These are phyloP conservation scores for Ascochyta fabae DNA, from an alignment of 2,329 filamentous ascomycete species.

Conservation along the genomic window DNA sequence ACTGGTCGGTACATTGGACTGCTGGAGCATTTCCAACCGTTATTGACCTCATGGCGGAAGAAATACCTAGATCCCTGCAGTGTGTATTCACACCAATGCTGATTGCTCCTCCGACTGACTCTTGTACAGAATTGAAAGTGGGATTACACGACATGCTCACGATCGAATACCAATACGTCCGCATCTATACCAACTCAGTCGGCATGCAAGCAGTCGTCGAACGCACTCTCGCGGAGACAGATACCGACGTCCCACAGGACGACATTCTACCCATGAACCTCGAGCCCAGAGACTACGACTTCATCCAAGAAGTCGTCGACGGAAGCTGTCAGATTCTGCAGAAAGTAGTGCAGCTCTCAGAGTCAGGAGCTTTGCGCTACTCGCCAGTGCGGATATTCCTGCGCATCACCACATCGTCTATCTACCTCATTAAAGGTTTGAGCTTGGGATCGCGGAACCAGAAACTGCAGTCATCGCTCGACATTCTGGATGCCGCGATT, in stretches of 20 bases:
- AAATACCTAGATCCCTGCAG: conserved; percentile 49
- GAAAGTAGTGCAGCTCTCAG: conserved; percentile 57
- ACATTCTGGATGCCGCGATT: conserved; percentile 57
- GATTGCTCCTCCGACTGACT: background rate
- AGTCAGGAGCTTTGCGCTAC: conserved; percentile 56
- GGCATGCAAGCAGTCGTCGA: conserved; percentile 65
- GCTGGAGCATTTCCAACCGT: conserved; percentile 54
- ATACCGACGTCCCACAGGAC: conserved; percentile 46
- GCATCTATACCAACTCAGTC: conserved; percentile 55
- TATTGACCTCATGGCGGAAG: conserved; percentile 50
- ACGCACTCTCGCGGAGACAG: conserved; percentile 54
- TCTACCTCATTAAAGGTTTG: conserved; percentile 61
- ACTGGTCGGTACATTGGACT: conserved; percentile 60
- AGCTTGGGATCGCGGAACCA: conserved; percentile 58
- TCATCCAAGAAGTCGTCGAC: conserved; percentile 63
- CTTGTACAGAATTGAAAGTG: conserved; percentile 39
- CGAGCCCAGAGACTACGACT: conserved; percentile 60
- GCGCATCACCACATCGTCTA: conserved; percentile 61
- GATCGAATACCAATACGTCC: conserved; percentile 59
- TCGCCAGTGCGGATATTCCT: conserved; percentile 62
- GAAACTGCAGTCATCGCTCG: conserved; percentile 57
- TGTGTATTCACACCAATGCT: conserved; percentile 20
- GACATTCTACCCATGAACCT: conserved; percentile 53
- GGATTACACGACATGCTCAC: conserved; percentile 57
- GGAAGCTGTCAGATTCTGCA: conserved; percentile 60